Evolutionary conservation across 2,329 filamentous ascomycete genomes (phyloP).

Genomic region (Periglandula ipomoeae): DNA sequence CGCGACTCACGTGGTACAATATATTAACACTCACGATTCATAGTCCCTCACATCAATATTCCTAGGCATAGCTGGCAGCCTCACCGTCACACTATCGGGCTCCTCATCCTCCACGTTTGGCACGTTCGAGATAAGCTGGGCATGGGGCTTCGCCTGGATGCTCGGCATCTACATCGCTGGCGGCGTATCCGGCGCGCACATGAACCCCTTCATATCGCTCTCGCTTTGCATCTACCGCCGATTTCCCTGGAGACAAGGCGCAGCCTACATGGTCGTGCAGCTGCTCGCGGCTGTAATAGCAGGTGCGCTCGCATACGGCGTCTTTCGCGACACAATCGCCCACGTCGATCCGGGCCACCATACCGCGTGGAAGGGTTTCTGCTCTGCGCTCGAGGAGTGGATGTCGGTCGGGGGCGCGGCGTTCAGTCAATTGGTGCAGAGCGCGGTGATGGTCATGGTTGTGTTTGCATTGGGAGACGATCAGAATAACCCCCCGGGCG

Average conservation of each 20-base stretch:
- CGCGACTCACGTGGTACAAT: too few relatives aligned
- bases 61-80: conserved; percentile 11
- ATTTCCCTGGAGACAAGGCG: conserved; percentile 25
- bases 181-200: conserved; percentile 20
- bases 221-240: conserved; percentile 25
- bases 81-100: conserved; percentile 11
- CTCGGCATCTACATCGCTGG: conserved; percentile 17
- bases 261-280: conserved; percentile 20
- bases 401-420: conserved; percentile 19
- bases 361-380: conserved; percentile 23
- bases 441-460: conserved; percentile 26
- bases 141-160: conserved; percentile 18
- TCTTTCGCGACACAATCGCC: conserved; percentile 21
- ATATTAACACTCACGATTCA: not conserved
- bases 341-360: conserved; percentile 21
- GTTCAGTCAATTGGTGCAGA: conserved; percentile 25
- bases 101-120: conserved; percentile 9
- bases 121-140: conserved; percentile 16
- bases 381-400: conserved; percentile 20
- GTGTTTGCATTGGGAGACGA: conserved; percentile 28
- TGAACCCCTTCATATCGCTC: conserved; percentile 28
- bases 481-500: conserved; percentile 26
- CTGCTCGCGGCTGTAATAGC: conserved; percentile 21
- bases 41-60: conserved; percentile 12
- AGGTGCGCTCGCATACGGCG: conserved; percentile 20